Evolutionary conservation across 371 early-diverging fungal species (phyloP), one percentile per base, ranked within the genome.

Genomic region (Actinomucor elegans): DNA sequence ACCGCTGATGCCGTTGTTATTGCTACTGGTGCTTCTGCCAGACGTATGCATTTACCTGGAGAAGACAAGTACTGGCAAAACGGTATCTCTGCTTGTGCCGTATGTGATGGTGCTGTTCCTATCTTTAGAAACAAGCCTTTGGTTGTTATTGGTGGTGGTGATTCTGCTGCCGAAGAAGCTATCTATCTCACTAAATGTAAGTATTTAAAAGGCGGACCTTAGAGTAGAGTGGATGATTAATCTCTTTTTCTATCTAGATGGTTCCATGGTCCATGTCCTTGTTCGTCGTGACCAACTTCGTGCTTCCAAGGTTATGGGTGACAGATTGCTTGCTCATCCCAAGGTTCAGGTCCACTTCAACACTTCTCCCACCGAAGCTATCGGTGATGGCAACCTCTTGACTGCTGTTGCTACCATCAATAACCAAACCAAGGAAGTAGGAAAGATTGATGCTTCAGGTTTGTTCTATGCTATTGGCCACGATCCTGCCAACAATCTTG

Each of bases 391-490:
- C 24, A 73, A 66, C 15, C 66, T 93, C 66, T 84, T 90, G 67
- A 86, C 82, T 53, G 81, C 77, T 29, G 85, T 91, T 55, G 85
- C 73, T 57, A 86, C 92, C 55, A 61, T 80, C 59, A 84, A 91
- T 69, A 90, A 87, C 36, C 75, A 76, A 46, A 87, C 92, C 23
- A 70, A 68, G 28, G 85, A 87, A 72, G 80, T 75, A 21, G 71
- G 79, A 51, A 69, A 81, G 34, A 63, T 97, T 44, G 73, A 79
- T 17, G 92, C 92, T 50, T 90, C 85, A 51, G 99, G 99, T 28
- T 77, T 99, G 52, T 99, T 99, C 80, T 99, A 97, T 77, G 99
- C 98, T 37, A 98, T 99, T 64, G 99, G 99, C 32, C 99, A 99
- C 74, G 81, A 71, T 45, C 99, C 99, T 36, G 97, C 97, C 69